Evolutionary conservation across 1,139 yeast species (phyloP).

Genomic region (Suhomyces bokatorum): DNA sequence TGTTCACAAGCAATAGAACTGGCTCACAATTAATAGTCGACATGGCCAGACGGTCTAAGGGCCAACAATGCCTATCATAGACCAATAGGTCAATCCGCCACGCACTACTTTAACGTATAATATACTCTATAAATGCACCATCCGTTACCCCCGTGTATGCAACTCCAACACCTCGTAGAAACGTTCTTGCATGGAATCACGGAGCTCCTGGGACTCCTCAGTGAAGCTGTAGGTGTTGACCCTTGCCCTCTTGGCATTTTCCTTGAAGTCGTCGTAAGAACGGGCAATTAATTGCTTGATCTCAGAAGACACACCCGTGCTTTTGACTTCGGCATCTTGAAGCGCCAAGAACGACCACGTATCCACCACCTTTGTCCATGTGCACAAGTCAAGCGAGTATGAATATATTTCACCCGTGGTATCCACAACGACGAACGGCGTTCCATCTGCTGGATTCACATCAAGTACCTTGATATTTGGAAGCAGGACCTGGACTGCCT

Average conservation of each 20-base stretch:
- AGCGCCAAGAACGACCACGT: conserved; percentile 44
- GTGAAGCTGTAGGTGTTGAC: conserved; percentile 27
- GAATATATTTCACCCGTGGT: conserved; percentile 39
- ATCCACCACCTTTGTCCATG: conserved; percentile 51
- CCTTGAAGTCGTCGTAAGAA: conserved; percentile 20
- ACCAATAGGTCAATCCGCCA: no score
- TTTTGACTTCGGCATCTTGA: conserved; percentile 3
- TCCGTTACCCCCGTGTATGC: not conserved
- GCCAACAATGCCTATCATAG: no score
- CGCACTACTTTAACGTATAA: not conserved
- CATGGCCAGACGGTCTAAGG: no score
- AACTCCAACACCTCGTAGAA: conserved; percentile 18
- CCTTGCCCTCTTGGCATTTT: conserved; percentile 22
- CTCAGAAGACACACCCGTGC: conserved; percentile 1
- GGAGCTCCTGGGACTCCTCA: conserved; percentile 20
- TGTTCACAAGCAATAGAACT: no score
- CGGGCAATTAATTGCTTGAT: conserved; percentile 14
- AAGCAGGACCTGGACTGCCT: conserved; percentile 18
- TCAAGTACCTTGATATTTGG: conserved; percentile 36
- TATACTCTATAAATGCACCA: not conserved
- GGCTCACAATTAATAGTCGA: no score
- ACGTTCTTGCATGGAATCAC: conserved; percentile 24
- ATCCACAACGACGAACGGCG: conserved; percentile 43
- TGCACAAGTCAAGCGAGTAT: conserved; percentile 38
- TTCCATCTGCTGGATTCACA: conserved; percentile 35